Percentiles rank a stretch among this genome's conserved stretches.
Conservation (phyloP, 2,329 filamentous ascomycete species). For the Akanthomyces muscarius region DNA sequence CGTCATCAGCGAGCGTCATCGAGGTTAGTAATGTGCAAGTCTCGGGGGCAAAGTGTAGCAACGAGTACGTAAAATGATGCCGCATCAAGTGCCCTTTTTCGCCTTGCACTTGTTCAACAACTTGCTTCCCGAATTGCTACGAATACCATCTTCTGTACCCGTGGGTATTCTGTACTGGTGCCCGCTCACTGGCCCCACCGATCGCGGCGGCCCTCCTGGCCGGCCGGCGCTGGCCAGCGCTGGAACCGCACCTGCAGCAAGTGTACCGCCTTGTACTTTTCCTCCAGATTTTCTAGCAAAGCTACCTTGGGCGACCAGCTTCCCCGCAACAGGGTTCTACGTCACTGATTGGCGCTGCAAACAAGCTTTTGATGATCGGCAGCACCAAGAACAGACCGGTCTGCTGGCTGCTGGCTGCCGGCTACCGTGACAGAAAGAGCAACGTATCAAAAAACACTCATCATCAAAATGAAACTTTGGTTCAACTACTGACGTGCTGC, state of each 20-base stretch:
- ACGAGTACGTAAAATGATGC: no score
- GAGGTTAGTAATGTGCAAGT: not conserved
- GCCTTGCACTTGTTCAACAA: not conserved
- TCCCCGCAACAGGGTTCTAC: conserved; percentile 11
- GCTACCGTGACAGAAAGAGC: not conserved
- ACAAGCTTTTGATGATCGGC: conserved; percentile 15
- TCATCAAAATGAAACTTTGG: not conserved
- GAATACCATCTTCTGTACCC: no score
- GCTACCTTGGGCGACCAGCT: not conserved
- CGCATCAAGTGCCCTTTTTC: not conserved
- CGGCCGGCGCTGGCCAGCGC: not conserved
- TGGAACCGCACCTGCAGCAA: not conserved
- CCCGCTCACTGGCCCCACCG: conserved; percentile 8
- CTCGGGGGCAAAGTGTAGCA: no score
- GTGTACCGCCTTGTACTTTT: not conserved
- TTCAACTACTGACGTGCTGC: not conserved
- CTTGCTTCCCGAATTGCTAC: not conserved
- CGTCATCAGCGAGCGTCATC: conserved; percentile 4
- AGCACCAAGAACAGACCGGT: not conserved
- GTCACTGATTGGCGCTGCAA: conserved; percentile 8
- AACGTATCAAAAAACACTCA: not conserved
- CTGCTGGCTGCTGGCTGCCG: not conserved
- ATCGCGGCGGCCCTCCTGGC: conserved; percentile 6
- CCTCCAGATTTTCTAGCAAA: not conserved
- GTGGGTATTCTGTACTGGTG: no score